A percentile compares a stretch with the other conserved stretches of the same genome.
These are phyloP conservation scores for Penicillium concentricum DNA, from an alignment of 2,329 filamentous ascomycete genomes.

Conservation along the genomic window DNA sequence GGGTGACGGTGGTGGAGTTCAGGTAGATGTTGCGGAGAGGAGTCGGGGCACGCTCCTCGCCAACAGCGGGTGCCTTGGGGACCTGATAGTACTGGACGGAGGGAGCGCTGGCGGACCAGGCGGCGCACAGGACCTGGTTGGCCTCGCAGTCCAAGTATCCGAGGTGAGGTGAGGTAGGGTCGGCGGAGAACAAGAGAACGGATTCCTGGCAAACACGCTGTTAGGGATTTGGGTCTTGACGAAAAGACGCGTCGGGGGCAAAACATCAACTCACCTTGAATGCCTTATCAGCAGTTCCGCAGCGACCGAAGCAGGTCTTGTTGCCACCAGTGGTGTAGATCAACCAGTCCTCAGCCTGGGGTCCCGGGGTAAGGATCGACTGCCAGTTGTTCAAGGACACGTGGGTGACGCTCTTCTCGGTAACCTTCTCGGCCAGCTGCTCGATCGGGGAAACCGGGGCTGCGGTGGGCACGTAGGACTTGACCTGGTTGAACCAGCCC, in stretches of 20 bases:
- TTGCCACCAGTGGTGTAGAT: conserved; percentile 64
- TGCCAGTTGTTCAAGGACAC: conserved; percentile 60
- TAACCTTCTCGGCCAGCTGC: conserved; percentile 50
- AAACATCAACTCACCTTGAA: conserved; percentile 44
- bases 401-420: conserved; percentile 50
- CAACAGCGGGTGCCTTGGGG: conserved; percentile 49
- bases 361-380: conserved; percentile 47
- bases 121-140: conserved; percentile 59
- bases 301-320: conserved; percentile 62
- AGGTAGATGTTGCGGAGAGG: conserved; percentile 55
- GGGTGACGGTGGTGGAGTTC: conserved; percentile 58
- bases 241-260: background rate
- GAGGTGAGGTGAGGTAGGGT: conserved; percentile 56
- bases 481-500: conserved; percentile 53
- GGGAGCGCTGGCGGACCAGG: conserved; percentile 59
- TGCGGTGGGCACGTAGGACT: conserved; percentile 55
- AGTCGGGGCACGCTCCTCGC: conserved; percentile 54
- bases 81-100: conserved; percentile 58
- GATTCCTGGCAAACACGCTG: conserved; percentile 46
- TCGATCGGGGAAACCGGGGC: conserved; percentile 36
- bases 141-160: conserved; percentile 60
- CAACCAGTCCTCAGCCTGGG: conserved; percentile 55
- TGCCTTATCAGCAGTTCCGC: conserved; percentile 54
- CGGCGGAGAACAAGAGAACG: conserved; percentile 53
- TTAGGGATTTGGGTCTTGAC: conserved; percentile 1